Evolutionary conservation across 1,284 basidiomycete genomes (phyloP).

Genomic region (Hortiboletus rubellus): DNA sequence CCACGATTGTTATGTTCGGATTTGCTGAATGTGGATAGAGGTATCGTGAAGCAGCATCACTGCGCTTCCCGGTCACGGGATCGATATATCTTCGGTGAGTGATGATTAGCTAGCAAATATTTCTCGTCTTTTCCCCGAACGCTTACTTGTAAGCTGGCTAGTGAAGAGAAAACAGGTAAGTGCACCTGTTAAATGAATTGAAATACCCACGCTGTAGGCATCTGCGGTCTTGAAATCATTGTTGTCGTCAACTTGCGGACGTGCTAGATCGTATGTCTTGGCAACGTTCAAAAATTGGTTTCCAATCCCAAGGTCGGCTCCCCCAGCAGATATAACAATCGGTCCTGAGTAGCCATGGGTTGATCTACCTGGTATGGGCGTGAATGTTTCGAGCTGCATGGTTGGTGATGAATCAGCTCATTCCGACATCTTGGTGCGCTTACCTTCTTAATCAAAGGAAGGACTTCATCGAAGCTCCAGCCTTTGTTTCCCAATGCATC

Average conservation of each 20-base stretch:
- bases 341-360: conserved; percentile 57
- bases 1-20: conserved; percentile 7
- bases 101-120: background rate
- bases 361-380: conserved; percentile 31
- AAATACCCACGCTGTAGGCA: background rate
- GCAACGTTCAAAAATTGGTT: conserved; percentile 49
- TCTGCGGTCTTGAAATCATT: conserved; percentile 45
- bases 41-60: conserved; percentile 57
- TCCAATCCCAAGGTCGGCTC: conserved; percentile 6
- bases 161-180: background rate
- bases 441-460: conserved; percentile 56
- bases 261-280: conserved; percentile 45
- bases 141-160: conserved; percentile 16
- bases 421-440: too few relatives aligned
- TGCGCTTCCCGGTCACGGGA: conserved; percentile 51
- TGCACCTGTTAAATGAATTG: background rate
- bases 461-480: conserved; percentile 47
- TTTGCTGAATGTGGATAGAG: conserved; percentile 52
- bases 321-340: conserved; percentile 48
- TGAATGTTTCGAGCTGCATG: conserved; percentile 52
- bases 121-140: background rate
- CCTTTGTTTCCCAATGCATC: conserved; percentile 50
- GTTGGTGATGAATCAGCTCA: background rate
- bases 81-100: conserved; percentile 47
- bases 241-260: conserved; percentile 41